phyloP scores from a whole-genome alignment of 371 early-diverging fungal species.

The Chytridium lagenaria region DNA sequence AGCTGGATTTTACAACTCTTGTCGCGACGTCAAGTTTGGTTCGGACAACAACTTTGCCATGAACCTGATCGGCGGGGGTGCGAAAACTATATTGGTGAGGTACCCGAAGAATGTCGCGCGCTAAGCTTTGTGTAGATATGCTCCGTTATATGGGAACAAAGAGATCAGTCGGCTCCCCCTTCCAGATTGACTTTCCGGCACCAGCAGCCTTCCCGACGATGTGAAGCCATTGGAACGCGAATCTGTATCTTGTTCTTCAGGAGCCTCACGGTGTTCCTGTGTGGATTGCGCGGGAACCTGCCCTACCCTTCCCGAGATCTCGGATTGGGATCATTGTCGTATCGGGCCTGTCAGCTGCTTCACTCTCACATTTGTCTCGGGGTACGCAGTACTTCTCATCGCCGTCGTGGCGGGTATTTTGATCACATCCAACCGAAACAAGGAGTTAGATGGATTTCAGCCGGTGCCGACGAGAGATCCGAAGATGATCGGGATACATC shows the following conservation, averaged over 20 bases:
- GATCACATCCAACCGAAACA: not conserved
- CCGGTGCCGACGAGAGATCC: not conserved
- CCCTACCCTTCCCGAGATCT: not conserved
- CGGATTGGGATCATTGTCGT: not conserved
- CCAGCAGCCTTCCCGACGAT: not conserved
- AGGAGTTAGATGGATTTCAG: not conserved
- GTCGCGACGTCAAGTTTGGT: slow-evolving; percentile 11
- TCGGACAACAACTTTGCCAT: slow-evolving; percentile 3
- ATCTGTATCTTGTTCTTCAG: not conserved
- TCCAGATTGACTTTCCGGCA: slow-evolving; percentile 3
- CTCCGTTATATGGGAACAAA: slow-evolving; percentile 14
- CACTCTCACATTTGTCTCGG: not conserved
- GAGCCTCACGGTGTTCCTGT: not conserved
- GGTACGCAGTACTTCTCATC: not conserved
- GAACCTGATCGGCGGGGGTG: not conserved
- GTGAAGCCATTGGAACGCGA: not conserved
- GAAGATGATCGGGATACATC: not conserved
- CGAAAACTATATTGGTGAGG: not conserved
- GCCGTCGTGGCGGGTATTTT: not conserved
- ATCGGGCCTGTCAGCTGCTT: not conserved
- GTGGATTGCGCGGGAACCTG: not conserved
- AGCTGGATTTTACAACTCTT: not conserved
- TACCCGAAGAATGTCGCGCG: not conserved
- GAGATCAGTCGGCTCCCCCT: not conserved
- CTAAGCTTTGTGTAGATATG: not conserved